phyloP scores from a whole-genome alignment of 164 flowering plant genomes.

The Annona squamosa region DNA sequence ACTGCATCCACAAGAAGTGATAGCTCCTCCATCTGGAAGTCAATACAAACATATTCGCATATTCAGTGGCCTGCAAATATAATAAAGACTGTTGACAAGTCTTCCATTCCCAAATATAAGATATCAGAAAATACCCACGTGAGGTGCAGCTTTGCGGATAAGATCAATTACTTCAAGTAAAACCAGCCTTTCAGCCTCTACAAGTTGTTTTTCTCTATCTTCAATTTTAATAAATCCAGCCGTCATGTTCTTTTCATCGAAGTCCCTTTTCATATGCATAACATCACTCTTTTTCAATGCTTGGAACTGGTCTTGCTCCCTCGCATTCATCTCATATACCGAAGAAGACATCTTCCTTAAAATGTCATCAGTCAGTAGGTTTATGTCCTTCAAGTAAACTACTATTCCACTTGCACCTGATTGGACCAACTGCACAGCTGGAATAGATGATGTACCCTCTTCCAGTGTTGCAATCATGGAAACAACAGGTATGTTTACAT shows the following conservation, averaged over 20 bases:
- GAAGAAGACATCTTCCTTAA: conserved; percentile 34
- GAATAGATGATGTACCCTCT: conserved; percentile 12
- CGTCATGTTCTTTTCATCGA: conserved; percentile 19
- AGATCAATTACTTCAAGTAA: conserved; percentile 56
- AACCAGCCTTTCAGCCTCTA: conserved; percentile 56
- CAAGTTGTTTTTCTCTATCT: conserved; percentile 55
- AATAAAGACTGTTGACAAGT: conserved; percentile 17
- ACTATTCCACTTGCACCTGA: conserved; percentile 82
- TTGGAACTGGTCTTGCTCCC: conserved; percentile 17
- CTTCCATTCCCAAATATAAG: conserved; percentile 51
- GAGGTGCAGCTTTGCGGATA: conserved; percentile 83
- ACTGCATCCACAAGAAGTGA: conserved; percentile 85
- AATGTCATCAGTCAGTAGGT: conserved; percentile 33
- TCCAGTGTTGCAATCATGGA: conserved; percentile 18
- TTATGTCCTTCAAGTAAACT: conserved; percentile 45
- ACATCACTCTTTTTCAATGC: conserved; percentile 13
- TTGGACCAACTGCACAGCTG: conserved; percentile 33
- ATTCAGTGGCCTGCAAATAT: conserved; percentile 17
- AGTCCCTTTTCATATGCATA: conserved; percentile 20
- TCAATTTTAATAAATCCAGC: conserved; percentile 51
- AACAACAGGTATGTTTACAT: conserved; percentile 77
- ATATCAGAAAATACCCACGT: conserved; percentile 86
- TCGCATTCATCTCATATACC: conserved; percentile 15
- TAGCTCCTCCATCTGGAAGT: conserved; percentile 90
- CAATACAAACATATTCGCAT: conserved; percentile 12